These are phyloP conservation scores for Cladosporium sp. DNA, from an alignment of 2,329 filamentous ascomycete genomes.

Conservation along the genomic window DNA sequence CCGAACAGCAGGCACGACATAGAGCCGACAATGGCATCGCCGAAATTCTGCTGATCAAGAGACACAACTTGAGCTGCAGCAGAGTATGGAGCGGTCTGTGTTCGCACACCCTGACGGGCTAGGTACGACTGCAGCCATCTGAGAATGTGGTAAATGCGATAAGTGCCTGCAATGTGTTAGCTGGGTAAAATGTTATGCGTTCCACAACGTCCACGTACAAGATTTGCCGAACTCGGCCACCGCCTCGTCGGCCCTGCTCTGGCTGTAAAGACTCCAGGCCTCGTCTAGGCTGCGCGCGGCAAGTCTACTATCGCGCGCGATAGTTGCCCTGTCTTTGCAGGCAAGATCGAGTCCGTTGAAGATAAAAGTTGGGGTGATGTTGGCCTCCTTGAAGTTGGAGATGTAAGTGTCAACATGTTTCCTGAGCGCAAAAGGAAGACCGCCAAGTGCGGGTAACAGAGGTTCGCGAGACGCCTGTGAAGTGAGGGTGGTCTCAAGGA, in stretches of 20 bases:
- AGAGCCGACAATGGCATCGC: slow-evolving; percentile 77
- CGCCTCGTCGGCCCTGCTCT: slow-evolving; percentile 74
- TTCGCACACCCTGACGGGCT: slow-evolving; percentile 67
- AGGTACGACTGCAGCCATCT: slow-evolving; percentile 76
- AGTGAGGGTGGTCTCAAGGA: slow-evolving; percentile 76
- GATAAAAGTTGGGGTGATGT: slow-evolving; percentile 78
- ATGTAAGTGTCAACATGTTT: slow-evolving; percentile 73
- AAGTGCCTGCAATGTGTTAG: slow-evolving; percentile 59
- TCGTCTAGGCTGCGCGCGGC: slow-evolving; percentile 40
- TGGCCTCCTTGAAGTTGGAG: slow-evolving; percentile 65
- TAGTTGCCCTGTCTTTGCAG: slow-evolving; percentile 29
- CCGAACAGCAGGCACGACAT: slow-evolving; percentile 85
- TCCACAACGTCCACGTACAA: slow-evolving; percentile 51
- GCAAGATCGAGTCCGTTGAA: slow-evolving; percentile 76
- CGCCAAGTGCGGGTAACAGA: slow-evolving; percentile 84
- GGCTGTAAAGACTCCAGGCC: slow-evolving; percentile 86
- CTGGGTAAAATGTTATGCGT: not conserved
- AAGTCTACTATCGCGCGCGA: slow-evolving; percentile 28
- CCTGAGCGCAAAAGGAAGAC: slow-evolving; percentile 76
- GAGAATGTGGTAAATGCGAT: slow-evolving; percentile 70
- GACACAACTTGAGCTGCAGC: slow-evolving; percentile 75
- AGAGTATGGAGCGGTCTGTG: slow-evolving; percentile 82
- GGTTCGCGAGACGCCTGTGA: slow-evolving; percentile 74
- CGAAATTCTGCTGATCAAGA: slow-evolving; percentile 67
- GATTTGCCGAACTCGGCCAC: slow-evolving; percentile 85